Evolutionary conservation across 2,329 filamentous ascomycete species (phyloP).

Genomic region (Pleoardoris graminearum): DNA sequence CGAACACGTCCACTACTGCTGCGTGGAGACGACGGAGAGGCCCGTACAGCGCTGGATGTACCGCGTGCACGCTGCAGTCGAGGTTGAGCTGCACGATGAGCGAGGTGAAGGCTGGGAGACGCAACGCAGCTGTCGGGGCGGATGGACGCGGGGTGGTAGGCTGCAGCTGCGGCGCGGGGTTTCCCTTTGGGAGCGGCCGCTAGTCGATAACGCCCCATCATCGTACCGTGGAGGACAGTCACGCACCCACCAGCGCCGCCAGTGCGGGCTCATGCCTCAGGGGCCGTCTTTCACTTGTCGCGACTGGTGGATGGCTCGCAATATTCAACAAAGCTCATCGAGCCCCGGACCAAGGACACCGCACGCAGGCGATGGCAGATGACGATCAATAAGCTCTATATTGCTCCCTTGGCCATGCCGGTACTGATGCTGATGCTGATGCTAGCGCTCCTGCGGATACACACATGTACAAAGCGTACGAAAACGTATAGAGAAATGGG

Average conservation of each 20-base stretch:
- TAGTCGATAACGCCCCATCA: constrained; percentile 5
- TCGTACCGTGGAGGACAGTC: constrained; percentile 4
- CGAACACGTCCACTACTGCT: constrained; percentile 8
- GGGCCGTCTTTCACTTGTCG: background rate
- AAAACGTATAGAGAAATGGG: constrained; percentile 11
- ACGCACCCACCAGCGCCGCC: constrained; percentile 5
- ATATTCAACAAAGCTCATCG: background rate
- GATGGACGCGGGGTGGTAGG: constrained; percentile 6
- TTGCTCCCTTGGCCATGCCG: background rate
- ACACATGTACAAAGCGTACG: constrained; percentile 3
- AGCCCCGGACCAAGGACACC: background rate
- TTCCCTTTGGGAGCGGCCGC: constrained; percentile 1
- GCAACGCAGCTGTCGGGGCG: background rate
- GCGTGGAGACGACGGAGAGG: background rate
- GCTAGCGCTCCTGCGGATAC: background rate
- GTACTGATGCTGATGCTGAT: background rate
- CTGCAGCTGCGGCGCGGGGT: constrained; percentile 1
- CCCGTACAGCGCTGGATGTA: background rate
- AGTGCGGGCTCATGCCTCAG: background rate
- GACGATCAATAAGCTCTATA: background rate
- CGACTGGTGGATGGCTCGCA: background rate
- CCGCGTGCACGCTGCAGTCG: background rate
- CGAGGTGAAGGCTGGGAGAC: background rate
- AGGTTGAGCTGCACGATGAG: background rate
- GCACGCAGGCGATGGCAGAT: too few relatives aligned